A percentile compares a stretch with the other conserved stretches of the same genome.
phyloP scores from a whole-genome alignment of 2,329 filamentous ascomycete genomes.

The Colletotrichum caudatum region DNA sequence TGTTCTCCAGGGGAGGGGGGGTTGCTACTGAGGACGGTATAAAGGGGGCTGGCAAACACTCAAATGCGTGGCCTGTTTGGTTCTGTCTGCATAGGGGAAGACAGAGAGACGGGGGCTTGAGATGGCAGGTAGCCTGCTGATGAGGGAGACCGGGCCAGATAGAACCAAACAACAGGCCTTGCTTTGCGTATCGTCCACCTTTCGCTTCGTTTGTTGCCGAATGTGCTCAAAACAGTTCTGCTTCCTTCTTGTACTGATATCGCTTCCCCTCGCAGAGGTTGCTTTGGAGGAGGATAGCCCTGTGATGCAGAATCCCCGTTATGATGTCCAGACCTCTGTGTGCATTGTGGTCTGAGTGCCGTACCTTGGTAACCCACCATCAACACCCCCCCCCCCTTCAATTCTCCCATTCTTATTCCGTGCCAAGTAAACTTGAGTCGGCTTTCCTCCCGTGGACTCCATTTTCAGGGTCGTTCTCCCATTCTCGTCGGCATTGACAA shows the following conservation, averaged over 20 bases:
- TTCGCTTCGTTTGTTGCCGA: neutral
- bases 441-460: neutral
- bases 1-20: neutral
- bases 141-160: neutral
- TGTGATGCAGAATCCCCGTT: neutral
- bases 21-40: neutral
- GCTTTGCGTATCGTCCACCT: neutral
- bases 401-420: no score
- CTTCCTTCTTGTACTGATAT: neutral
- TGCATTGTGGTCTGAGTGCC: neutral
- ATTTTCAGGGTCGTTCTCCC: neutral
- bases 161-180: neutral
- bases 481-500: neutral
- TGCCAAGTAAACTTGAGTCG: neutral
- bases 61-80: conserved; percentile 13
- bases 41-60: conserved; percentile 3
- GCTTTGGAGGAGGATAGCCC: neutral
- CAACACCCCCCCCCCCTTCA: neutral
- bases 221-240: neutral
- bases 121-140: neutral
- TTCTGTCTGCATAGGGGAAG: neutral
- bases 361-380: neutral
- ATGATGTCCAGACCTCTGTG: neutral
- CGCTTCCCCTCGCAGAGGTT: neutral
- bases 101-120: no score